Percentiles rank a stretch among this genome's conserved stretches.
phyloP scores from a whole-genome alignment of 2,329 filamentous ascomycete genomes.

The Exutisphaerella laricina region DNA sequence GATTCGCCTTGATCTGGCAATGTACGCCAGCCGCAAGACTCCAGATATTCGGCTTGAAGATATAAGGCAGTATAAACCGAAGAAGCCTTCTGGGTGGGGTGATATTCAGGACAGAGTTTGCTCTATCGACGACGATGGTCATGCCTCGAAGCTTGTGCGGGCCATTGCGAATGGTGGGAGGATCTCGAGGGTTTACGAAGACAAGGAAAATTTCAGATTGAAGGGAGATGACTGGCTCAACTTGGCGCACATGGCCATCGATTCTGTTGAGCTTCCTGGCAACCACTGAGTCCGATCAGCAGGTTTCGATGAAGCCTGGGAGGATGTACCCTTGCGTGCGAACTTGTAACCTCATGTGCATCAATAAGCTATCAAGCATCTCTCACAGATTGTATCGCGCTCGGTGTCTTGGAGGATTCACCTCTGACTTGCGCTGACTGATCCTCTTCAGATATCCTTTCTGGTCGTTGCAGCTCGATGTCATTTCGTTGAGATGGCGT shows the following conservation, averaged over 20 bases:
- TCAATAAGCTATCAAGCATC: too few relatives aligned
- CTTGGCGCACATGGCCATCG: conserved; percentile 56
- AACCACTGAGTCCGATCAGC: conserved; percentile 55
- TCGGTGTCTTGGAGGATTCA: too few relatives aligned
- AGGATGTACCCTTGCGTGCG: conserved; percentile 32
- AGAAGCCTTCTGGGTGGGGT: conserved; percentile 39
- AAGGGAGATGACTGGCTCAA: conserved; percentile 56
- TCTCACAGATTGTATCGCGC: too few relatives aligned
- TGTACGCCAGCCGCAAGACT: conserved; percentile 65
- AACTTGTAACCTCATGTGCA: conserved; percentile 18
- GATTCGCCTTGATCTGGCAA: conserved; percentile 64
- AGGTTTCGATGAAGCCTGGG: conserved; percentile 64
- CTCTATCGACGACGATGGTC: conserved; percentile 65
- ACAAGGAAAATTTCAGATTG: conserved; percentile 46
- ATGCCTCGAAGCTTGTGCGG: conserved; percentile 68
- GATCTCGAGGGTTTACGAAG: conserved; percentile 44
- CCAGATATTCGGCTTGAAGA: conserved; percentile 56
- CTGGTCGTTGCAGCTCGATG: too few relatives aligned
- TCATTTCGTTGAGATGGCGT: too few relatives aligned
- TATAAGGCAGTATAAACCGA: conserved; percentile 56
- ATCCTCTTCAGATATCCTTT: neutral
- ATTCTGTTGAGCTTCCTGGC: conserved; percentile 53
- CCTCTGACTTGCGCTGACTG: neutral
- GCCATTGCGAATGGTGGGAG: conserved; percentile 61
- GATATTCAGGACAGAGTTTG: conserved; percentile 44